Base-by-base conservation (phyloP, 192 early-diverging fungal species). In the Podila epigama region DNA sequence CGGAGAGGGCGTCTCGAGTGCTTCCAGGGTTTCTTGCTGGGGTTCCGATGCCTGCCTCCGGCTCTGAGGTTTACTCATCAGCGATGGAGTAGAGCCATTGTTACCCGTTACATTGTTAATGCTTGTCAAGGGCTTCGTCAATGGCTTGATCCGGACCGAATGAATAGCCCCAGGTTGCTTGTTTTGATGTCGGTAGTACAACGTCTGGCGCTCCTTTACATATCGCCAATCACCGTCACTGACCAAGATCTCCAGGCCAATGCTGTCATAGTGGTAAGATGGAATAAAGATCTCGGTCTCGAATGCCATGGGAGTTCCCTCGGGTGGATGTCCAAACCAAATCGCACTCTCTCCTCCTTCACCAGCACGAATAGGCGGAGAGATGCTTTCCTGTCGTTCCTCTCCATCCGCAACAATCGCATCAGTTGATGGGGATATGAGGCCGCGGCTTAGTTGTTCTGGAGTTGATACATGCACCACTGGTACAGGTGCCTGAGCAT, bases 271-370 rank as follows among this genome's bases (percentile, higher is more conserved):
- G 68, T 95, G 93, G 67, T 88, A 94, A 31, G 70, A 79, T 5
- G 93, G 93, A 11, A 95, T 77, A 77, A 86, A 94, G 1, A 95
- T 84, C 68, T 93, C 92, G 1, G 90, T 89, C 6, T 84, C 79
- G 51, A 65, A 68, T 13, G 70, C 81, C 62, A 68, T 35, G 29
- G 40, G 33, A 3, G 54, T 50, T 42, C 53, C 60, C n/a, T 72
- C 68, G 5, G 56, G 81, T 48, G 60, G 71, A 34, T 55, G 69
- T 27, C 70, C 72, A 29, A 59, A 40, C 65, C 66, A 78, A 4
- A 22, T 29, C 10, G 35, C 57, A 16, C 31, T 64, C 44, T 27
- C 28, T 41, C 56, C 57, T 44, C 39, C 3, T 22, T 37, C n/a
- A n/a, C n/a, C n/a, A n/a, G n/a, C n/a, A n/a, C n/a, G n/a, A n/a